Conservation (phyloP, 1,139 yeast species). For the Yamadazyma mexicana region DNA sequence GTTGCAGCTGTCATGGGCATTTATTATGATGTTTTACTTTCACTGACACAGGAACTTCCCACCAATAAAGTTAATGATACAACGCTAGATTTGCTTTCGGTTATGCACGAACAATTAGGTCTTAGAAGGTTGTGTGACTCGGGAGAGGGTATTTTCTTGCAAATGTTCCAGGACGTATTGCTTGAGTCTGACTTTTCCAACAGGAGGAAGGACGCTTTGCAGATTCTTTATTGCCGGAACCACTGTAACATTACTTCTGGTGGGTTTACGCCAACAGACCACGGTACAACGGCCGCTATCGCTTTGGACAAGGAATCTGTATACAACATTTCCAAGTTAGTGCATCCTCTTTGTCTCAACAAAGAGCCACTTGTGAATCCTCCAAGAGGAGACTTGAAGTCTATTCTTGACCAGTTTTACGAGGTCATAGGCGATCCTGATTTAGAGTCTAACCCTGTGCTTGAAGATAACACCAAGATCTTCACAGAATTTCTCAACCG, state of each 20-base stretch:
- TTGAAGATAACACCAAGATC: slow-evolving; percentile 42
- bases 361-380: slow-evolving; percentile 58
- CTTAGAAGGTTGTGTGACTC: slow-evolving; percentile 65
- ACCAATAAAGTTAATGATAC: slow-evolving; percentile 1
- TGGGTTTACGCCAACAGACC: slow-evolving; percentile 63
- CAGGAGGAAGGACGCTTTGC: slow-evolving; percentile 59
- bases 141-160: slow-evolving; percentile 61
- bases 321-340: slow-evolving; percentile 54
- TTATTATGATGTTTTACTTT: slow-evolving; percentile 23
- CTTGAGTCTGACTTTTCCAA: slow-evolving; percentile 38
- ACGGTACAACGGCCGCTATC: slow-evolving; percentile 51
- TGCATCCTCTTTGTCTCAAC: slow-evolving; percentile 61
- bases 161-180: slow-evolving; percentile 56
- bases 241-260: slow-evolving; percentile 65
- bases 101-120: slow-evolving; percentile 76
- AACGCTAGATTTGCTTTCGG: slow-evolving; percentile 43
- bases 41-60: neutral
- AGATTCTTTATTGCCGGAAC: slow-evolving; percentile 75
- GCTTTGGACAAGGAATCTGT: slow-evolving; percentile 47
- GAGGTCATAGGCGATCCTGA: slow-evolving; percentile 75
- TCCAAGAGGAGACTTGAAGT: slow-evolving; percentile 70
- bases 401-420: slow-evolving; percentile 67
- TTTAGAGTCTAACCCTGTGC: slow-evolving; percentile 28
- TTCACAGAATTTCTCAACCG: slow-evolving; percentile 55
- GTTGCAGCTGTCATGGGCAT: slow-evolving; percentile 39